These are phyloP conservation scores for Vaccinium myrtillus DNA, from an alignment of 148 eudicot genomes.

Conservation along the genomic window DNA sequence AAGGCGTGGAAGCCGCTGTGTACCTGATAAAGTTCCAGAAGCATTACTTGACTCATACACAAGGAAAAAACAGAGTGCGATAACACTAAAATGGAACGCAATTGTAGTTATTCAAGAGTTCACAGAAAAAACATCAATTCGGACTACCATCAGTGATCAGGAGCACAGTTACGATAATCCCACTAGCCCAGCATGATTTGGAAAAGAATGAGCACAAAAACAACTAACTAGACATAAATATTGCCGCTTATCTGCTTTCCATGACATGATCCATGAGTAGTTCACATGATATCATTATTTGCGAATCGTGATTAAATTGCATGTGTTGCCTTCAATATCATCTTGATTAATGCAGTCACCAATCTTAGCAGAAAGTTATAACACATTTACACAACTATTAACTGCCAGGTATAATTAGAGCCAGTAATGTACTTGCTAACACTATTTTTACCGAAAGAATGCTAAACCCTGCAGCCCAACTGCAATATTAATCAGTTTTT, in stretches of 20 bases:
- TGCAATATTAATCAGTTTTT: background rate
- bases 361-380: background rate
- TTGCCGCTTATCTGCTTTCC: background rate
- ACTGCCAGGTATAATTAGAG: background rate
- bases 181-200: background rate
- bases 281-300: background rate
- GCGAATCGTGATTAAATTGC: background rate
- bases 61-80: background rate
- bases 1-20: conserved; percentile 92
- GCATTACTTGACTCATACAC: background rate
- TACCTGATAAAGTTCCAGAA: conserved; percentile 46
- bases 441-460: background rate
- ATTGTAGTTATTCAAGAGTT: background rate
- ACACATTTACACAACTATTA: background rate
- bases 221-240: background rate
- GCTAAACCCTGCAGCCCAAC: background rate
- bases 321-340: background rate
- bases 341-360: background rate
- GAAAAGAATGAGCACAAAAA: background rate
- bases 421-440: background rate
- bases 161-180: no score
- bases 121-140: background rate
- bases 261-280: background rate
- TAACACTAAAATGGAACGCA: background rate
- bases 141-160: background rate